These are phyloP conservation scores for Anacardium occidentale DNA, from an alignment of 345 rosid genomes.

Conservation along the genomic window DNA sequence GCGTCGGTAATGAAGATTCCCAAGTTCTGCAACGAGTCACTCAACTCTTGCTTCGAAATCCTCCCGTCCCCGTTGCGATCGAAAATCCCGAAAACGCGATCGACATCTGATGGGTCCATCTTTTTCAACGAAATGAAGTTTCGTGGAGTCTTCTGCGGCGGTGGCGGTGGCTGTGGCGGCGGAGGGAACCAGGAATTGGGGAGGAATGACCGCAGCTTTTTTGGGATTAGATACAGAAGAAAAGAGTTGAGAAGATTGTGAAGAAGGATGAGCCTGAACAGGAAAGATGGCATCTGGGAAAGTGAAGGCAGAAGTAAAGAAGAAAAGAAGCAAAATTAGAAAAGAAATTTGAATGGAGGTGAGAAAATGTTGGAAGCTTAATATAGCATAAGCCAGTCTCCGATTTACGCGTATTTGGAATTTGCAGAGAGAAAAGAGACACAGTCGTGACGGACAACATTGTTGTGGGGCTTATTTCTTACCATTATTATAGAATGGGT, in stretches of 20 bases:
- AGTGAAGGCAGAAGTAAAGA: background rate
- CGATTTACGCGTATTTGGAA: no score
- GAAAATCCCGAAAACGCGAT: constrained; percentile 73
- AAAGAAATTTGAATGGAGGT: no score
- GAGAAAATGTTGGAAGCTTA: constrained; percentile 9
- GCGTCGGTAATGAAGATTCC: constrained; percentile 63
- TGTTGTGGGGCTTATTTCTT: no score
- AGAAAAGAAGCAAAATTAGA: background rate
- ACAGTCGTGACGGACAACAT: no score
- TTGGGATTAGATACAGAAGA: constrained; percentile 48
- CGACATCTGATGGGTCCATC: constrained; percentile 58
- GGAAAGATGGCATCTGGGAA: constrained; percentile 29
- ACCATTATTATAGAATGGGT: no score
- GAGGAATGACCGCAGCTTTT: constrained; percentile 47
- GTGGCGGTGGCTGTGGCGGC: no score
- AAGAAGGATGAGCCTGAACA: constrained; percentile 47
- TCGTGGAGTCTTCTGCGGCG: no score
- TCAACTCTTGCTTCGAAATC: constrained; percentile 51
- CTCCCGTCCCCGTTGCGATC: constrained; percentile 75
- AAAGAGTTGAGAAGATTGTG: constrained; percentile 44
- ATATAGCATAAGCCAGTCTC: background rate
- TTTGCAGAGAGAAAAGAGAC: no score
- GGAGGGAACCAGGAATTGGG: constrained; percentile 37
- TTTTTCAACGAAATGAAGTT: background rate
- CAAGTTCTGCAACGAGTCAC: constrained; percentile 57